Evolutionary conservation across 1,139 yeast genomes (phyloP).

Genomic region (Nakaseomyces delphensis): DNA sequence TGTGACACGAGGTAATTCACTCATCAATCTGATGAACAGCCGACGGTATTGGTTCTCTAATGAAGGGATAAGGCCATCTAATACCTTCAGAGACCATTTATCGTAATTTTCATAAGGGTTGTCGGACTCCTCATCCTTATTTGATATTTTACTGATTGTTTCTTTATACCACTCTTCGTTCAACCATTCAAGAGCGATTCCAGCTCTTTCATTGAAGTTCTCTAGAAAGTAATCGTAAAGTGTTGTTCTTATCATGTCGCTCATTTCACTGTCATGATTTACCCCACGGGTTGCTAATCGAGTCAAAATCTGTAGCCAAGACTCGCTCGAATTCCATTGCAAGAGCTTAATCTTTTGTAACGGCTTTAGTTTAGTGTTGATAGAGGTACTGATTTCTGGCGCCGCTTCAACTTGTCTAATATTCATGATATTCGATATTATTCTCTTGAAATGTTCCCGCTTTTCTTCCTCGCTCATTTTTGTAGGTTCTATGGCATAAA

Average conservation of each 20-base stretch:
- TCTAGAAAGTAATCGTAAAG: conserved; percentile 66
- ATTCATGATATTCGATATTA: conserved; percentile 20
- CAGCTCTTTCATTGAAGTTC: conserved; percentile 65
- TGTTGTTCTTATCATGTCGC: conserved; percentile 58
- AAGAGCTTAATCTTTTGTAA: conserved; percentile 22
- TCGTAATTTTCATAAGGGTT: conserved; percentile 40
- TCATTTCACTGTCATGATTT: conserved; percentile 33
- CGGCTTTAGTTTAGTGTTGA: conserved; percentile 27
- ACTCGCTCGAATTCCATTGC: conserved; percentile 31
- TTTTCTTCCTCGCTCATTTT: conserved; percentile 23
- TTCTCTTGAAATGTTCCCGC: conserved; percentile 19
- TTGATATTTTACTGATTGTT: conserved; percentile 13
- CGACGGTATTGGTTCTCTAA: conserved; percentile 74
- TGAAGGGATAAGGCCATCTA: conserved; percentile 78
- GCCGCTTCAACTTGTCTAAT: conserved; percentile 19
- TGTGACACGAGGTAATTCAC: conserved; percentile 76
- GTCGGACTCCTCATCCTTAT: conserved; percentile 31
- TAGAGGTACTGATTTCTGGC: conserved; percentile 18
- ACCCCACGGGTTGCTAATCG: conserved; percentile 78
- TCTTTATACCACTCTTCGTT: conserved; percentile 94
- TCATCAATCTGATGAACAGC: conserved; percentile 67
- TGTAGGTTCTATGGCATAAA: conserved; percentile 13
- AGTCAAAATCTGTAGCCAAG: conserved; percentile 71
- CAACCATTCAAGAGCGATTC: conserved; percentile 82
- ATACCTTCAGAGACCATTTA: conserved; percentile 60